Evolutionary conservation across 2,329 filamentous ascomycete species (phyloP), one percentile per base, ranked within the genome.

Genomic region (Leptographium galeiforme): DNA sequence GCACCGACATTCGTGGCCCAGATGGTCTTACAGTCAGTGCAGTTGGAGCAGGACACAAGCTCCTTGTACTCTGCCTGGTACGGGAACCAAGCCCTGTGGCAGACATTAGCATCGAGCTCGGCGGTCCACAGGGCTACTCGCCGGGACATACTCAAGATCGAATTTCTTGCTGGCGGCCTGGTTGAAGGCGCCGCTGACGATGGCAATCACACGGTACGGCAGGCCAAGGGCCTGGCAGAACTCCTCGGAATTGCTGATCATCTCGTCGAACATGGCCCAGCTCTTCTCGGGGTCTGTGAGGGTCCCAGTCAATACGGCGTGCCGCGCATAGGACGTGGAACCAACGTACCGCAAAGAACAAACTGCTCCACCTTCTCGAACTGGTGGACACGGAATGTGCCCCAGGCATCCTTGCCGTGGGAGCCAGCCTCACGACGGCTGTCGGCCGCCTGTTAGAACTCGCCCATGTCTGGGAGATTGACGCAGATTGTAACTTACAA

Each of bases 51-150:
- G 19, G 88, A 95, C 50, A 97, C 93, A 33, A 98, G 80, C 72
- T 97, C 93, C 73, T 97, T 97, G 78, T 97, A 98, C 70, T 97
- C 93, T 62, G 86, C 86, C 69, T 97, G 90, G 76, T 87, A 94
- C 16, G 89, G 89, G 69, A 95, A 95, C 88, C 89, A 95, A 4
- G 93, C 61, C 61, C 47, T 53, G 16, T 11, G 18, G 7, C 4
- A 8, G 1, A 14, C 14, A 34, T 52, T 18, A 48, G 49, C 32
- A 16, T 32, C 30, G 53, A 95, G 3, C 90, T 91, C 68, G 16
- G n/a, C 14, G 7, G 11, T 25, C 32, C 13, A 7, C 12, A 13
- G 12, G 30, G 11, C 12, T 8, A 16, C 16, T 13, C 12, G 13
- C 8, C 6, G 8, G 2, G 10, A 45, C 55, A 4, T 52, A 58